Base-by-base conservation (phyloP, 306 rosid species). In the Myrica gale region DNA sequence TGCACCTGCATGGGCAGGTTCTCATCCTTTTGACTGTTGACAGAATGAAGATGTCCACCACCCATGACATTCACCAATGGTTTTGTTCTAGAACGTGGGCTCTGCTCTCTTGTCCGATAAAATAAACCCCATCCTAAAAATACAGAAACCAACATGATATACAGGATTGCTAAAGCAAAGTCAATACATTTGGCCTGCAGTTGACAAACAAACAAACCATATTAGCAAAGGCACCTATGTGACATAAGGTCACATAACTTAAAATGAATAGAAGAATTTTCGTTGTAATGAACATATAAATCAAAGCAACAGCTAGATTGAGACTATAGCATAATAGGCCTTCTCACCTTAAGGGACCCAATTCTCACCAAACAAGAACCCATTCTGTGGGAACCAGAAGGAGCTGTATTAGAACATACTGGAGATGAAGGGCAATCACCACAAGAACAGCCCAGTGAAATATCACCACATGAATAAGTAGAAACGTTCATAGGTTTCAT, bases 401-500 rank as follows among this genome's bases (percentile, higher is more conserved):
- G 75, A 74, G 81, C 89, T 71, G 95, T 83, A 73, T 73, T 82
- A 43, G 96, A 83, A 80, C 99, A 95, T 76, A 82, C 90, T 46
- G 93, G 84, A 68, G 99, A 84, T 55, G 91, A 85, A 75, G 97
- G 97, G 70, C 99, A 95, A 85, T 92, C 99, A 69, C 99, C 97
- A 77, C 99, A 95, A 74, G 99, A 95, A 76, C 99, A 95, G 71
- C 99, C 97, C 77, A 95, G 85, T 66, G 97, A 95, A 79, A 79
- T 76, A 83, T 95, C 99, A 80, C 92, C 83, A 12, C 99, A 92
- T 54, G 99, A 92, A 85, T 95, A 95, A 73, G 91, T 80, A 81
- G 99, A 88, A 78, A 85, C 97, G 77, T 92, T 92, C 99, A 95
- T 92, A 81, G 94, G 92, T 83, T 81, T 85, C 96, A 95, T 92